phyloP scores from a whole-genome alignment of 2,329 filamentous ascomycete genomes.

The Penicillium thymicola region DNA sequence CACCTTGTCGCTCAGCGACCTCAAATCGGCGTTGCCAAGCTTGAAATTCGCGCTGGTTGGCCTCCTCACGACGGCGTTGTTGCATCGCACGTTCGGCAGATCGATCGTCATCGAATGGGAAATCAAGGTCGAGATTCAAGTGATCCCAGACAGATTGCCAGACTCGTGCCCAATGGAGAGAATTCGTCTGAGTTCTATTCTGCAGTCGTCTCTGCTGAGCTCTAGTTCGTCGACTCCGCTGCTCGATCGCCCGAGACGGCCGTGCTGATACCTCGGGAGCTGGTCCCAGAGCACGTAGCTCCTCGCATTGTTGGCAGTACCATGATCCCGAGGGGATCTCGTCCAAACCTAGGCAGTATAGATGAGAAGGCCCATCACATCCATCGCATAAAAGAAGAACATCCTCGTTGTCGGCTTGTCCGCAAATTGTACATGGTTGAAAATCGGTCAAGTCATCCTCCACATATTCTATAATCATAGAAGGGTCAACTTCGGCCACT shows the following conservation, averaged over 20 bases:
- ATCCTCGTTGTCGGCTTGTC: slow-evolving; percentile 74
- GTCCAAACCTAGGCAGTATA: slow-evolving; percentile 83
- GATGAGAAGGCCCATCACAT: slow-evolving; percentile 87
- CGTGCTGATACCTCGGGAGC: slow-evolving; percentile 35
- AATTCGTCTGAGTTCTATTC: slow-evolving; percentile 42
- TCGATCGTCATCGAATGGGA: slow-evolving; percentile 75
- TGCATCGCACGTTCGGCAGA: slow-evolving; percentile 57
- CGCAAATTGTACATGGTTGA: slow-evolving; percentile 81
- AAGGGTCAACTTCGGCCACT: slow-evolving; percentile 77
- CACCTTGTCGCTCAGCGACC: slow-evolving; percentile 77
- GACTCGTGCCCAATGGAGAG: slow-evolving; percentile 67
- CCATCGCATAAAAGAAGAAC: slow-evolving; percentile 85
- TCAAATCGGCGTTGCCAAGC: slow-evolving; percentile 81
- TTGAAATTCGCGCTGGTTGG: slow-evolving; percentile 57
- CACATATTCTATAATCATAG: slow-evolving; percentile 66
- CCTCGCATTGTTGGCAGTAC: slow-evolving; percentile 82
- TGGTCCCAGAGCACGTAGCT: slow-evolving; percentile 44
- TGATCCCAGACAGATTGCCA: slow-evolving; percentile 89
- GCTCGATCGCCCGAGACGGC: slow-evolving; percentile 36
- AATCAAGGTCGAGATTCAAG: slow-evolving; percentile 74
- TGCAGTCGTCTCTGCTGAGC: slow-evolving; percentile 44
- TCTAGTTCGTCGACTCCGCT: slow-evolving; percentile 49
- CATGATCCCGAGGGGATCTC: slow-evolving; percentile 72
- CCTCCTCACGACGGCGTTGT: slow-evolving; percentile 46
- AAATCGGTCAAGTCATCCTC: slow-evolving; percentile 60